Evolutionary conservation across 1,284 basidiomycete genomes (phyloP).

Genomic region (Trametes polyzona): DNA sequence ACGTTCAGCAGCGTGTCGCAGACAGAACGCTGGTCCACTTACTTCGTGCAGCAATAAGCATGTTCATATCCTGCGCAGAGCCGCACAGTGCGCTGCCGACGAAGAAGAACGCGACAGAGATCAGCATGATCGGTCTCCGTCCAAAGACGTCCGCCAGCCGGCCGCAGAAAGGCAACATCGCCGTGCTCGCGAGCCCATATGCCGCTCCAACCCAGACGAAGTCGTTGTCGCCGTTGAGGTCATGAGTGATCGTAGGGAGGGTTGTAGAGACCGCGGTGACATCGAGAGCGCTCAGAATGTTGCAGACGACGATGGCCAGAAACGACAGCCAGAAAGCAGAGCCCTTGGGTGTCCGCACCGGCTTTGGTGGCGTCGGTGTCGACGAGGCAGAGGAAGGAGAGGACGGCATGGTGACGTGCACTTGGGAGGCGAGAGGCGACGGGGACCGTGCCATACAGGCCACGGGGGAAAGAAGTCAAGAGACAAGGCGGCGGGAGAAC

Average conservation of each 20-base stretch:
- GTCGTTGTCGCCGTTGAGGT: slow-evolving; percentile 30
- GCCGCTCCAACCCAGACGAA: slow-evolving; percentile 36
- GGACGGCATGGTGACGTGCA: slow-evolving; percentile 20
- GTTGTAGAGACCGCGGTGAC: slow-evolving; percentile 34
- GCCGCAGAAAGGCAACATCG: slow-evolving; percentile 31
- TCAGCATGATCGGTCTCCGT: slow-evolving; percentile 16
- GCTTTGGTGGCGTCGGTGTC: not conserved
- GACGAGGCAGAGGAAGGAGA: not conserved
- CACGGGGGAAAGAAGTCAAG: not conserved
- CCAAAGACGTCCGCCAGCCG: slow-evolving; percentile 36
- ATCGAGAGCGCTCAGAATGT: slow-evolving; percentile 37
- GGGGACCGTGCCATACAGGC: slow-evolving; percentile 4
- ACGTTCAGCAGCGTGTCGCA: not conserved
- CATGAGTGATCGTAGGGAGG: slow-evolving; percentile 36
- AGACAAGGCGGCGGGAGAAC: not conserved
- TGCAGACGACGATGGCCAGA: slow-evolving; percentile 25
- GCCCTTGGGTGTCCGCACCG: slow-evolving; percentile 13
- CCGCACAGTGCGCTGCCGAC: slow-evolving; percentile 40
- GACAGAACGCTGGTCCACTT: not conserved
- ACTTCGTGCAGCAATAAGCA: slow-evolving; percentile 47
- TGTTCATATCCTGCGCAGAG: slow-evolving; percentile 45
- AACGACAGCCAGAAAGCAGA: slow-evolving; percentile 30
- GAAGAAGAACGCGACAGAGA: slow-evolving; percentile 15
- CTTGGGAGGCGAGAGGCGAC: not conserved
- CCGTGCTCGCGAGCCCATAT: slow-evolving; percentile 32